phyloP scores from a whole-genome alignment of 805 yeast genomes.

The Lipomyces starkeyi region DNA sequence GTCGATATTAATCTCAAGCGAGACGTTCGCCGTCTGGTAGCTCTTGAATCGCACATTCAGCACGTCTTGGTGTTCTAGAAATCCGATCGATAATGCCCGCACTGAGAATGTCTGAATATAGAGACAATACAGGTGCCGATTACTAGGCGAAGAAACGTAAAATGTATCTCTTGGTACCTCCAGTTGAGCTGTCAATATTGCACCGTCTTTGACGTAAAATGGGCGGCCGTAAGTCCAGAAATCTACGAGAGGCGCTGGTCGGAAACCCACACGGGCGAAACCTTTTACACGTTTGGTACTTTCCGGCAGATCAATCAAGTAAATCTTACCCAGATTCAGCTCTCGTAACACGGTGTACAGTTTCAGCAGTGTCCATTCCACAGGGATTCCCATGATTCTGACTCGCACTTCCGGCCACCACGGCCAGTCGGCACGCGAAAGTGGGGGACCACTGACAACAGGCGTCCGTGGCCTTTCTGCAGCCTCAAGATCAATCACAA shows the following conservation, averaged over 20 bases:
- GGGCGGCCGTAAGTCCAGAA: neutral
- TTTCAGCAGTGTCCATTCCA: neutral
- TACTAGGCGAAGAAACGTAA: neutral
- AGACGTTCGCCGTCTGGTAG: neutral
- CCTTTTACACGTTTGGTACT: neutral
- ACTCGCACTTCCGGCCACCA: slow-evolving; percentile 3
- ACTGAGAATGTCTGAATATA: neutral
- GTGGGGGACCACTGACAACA: neutral
- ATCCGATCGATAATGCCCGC: neutral
- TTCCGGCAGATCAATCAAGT: slow-evolving; percentile 3
- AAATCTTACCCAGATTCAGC: neutral
- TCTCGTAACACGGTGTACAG: neutral
- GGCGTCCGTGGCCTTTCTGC: neutral
- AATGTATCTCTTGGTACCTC: slow-evolving; percentile 1
- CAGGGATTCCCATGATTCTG: slow-evolving; percentile 2
- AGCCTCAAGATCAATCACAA: neutral
- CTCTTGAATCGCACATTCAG: slow-evolving; percentile 7
- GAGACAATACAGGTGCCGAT: neutral
- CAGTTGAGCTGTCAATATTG: neutral
- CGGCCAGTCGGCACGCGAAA: neutral
- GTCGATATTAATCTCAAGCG: neutral
- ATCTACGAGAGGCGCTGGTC: slow-evolving; percentile 1
- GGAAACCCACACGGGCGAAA: neutral
- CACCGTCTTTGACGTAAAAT: neutral
- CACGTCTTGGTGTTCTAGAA: neutral